phyloP scores from a whole-genome alignment of 2,329 filamentous ascomycete species.

The Trichoderma endophyticum region DNA sequence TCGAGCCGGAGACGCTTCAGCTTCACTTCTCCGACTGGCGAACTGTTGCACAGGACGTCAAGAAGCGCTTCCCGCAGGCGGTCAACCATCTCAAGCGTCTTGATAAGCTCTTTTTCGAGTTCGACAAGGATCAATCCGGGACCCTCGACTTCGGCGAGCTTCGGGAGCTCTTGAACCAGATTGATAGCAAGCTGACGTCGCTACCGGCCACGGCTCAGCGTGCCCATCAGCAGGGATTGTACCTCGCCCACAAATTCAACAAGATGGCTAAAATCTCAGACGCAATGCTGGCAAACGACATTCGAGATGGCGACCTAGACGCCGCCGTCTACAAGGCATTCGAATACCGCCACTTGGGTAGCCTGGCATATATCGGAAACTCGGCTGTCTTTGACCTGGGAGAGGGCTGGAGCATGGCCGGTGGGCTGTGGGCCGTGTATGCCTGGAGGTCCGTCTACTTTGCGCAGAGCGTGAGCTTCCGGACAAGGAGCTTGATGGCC shows the following conservation, averaged over 20 bases:
- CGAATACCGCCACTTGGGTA: conserved; percentile 88
- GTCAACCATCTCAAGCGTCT: conserved; percentile 80
- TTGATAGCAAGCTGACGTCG: conserved; percentile 91
- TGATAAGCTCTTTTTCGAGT: conserved; percentile 85
- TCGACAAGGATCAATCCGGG: conserved; percentile 89
- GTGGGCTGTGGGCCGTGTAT: conserved; percentile 89
- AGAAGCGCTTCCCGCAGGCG: conserved; percentile 87
- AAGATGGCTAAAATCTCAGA: conserved; percentile 76
- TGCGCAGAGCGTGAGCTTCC: conserved; percentile 90
- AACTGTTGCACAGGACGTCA: conserved; percentile 75
- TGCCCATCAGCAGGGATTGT: conserved; percentile 91
- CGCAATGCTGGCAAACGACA: conserved; percentile 73
- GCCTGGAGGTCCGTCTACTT: conserved; percentile 97
- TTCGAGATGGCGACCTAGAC: conserved; percentile 86
- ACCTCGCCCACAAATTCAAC: conserved; percentile 91
- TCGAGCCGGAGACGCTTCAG: conserved; percentile 82
- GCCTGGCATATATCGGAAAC: conserved; percentile 92
- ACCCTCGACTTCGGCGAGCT: conserved; percentile 94
- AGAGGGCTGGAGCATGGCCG: conserved; percentile 71
- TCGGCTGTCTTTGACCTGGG: conserved; percentile 90
- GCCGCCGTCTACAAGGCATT: conserved; percentile 92
- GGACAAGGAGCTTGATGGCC: conserved; percentile 81
- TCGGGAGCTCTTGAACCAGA: conserved; percentile 81
- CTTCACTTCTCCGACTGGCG: conserved; percentile 89
- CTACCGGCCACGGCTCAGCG: conserved; percentile 93